phyloP scores from a whole-genome alignment of 164 flowering plant species.

The Protea cynaroides region DNA sequence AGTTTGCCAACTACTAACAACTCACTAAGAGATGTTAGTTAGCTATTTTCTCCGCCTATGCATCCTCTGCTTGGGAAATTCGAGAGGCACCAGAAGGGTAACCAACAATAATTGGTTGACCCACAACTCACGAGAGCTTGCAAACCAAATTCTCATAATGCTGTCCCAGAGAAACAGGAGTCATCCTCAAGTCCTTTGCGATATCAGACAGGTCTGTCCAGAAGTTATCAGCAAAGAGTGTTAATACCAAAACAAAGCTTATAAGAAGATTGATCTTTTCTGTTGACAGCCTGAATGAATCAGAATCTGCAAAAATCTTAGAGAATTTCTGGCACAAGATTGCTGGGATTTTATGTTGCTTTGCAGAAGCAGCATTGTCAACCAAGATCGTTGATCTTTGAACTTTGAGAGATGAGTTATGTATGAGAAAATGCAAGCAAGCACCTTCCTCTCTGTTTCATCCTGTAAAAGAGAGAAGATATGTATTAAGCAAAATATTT shows the following conservation, averaged over 20 bases:
- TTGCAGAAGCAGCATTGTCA: conserved; percentile 37
- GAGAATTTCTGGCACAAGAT: conserved; percentile 45
- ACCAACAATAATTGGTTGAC: conserved; percentile 20
- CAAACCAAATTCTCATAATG: conserved; percentile 61
- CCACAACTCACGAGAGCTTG: conserved; percentile 34
- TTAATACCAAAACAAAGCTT: conserved; percentile 71
- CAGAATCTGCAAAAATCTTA: conserved; percentile 38
- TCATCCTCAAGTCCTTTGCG: conserved; percentile 65
- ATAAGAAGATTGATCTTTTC: conserved; percentile 58
- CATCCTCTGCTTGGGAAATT: conserved; percentile 35
- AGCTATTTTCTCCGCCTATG: neutral
- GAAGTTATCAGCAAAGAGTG: conserved; percentile 64
- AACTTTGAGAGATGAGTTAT: conserved; percentile 69
- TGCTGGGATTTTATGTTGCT: conserved; percentile 46
- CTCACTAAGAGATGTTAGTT: too few relatives aligned
- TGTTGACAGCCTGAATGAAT: conserved; percentile 23
- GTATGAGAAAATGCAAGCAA: conserved; percentile 60
- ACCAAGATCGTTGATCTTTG: conserved; percentile 48
- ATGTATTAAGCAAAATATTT: neutral
- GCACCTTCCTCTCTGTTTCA: conserved; percentile 42
- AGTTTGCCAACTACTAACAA: too few relatives aligned
- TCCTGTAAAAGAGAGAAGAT: conserved; percentile 35
- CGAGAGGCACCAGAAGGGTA: conserved; percentile 64
- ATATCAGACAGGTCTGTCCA: conserved; percentile 55
- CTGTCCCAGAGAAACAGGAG: conserved; percentile 23